Evolutionary conservation across 345 rosid genomes (phyloP).

Genomic region (Gossypium australe): DNA sequence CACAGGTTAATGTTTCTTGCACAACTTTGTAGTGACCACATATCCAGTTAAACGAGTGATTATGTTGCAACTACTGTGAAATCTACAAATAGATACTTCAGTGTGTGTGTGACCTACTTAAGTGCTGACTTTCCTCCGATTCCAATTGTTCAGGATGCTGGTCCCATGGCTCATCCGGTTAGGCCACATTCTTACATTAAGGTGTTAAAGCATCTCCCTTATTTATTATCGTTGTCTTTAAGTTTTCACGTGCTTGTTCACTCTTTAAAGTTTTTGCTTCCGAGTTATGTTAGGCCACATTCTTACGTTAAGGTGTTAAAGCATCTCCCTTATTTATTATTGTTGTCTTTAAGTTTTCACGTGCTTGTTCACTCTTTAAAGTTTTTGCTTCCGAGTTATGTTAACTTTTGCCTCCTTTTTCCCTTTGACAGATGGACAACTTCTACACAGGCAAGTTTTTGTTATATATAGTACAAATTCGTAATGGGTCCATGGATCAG

Average conservation of each 20-base stretch:
- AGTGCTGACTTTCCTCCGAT: not conserved
- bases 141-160: constrained; percentile 65
- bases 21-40: not conserved
- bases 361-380: not conserved
- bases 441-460: constrained; percentile 86
- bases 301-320: constrained; percentile 88
- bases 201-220: constrained; percentile 38
- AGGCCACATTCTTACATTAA: constrained; percentile 97
- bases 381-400: not conserved
- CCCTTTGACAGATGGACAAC: constrained; percentile 84
- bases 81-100: not conserved
- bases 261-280: constrained; percentile 1
- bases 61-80: not conserved
- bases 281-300: constrained; percentile 96
- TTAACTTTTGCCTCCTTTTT: constrained; percentile 22
- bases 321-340: not conserved
- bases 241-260: not conserved
- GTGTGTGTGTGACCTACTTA: not conserved
- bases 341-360: constrained; percentile 6
- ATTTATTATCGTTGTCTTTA: not conserved
- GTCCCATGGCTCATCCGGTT: constrained; percentile 99
- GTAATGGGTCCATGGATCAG: not conserved
- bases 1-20: constrained; percentile 55
- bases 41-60: not conserved
- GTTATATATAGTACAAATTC: not conserved